Percentiles rank a stretch among this genome's conserved stretches.
Evolutionary conservation across 345 rosid species (phyloP).

Genomic region (Acer campestre): DNA sequence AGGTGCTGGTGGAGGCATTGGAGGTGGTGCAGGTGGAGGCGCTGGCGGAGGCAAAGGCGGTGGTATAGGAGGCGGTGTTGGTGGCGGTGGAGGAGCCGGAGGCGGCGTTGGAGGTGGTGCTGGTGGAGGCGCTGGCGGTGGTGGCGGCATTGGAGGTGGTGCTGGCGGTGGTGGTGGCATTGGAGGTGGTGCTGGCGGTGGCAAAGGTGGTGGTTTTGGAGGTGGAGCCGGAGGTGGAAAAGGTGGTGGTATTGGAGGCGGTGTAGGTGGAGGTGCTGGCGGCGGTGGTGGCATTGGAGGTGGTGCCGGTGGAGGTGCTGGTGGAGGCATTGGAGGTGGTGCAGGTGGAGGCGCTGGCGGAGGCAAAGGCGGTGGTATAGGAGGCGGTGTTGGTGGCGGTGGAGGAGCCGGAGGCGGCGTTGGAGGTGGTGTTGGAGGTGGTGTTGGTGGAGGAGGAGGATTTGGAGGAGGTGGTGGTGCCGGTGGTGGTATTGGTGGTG

Average conservation of each 20-base stretch:
- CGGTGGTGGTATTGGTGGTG: not conserved
- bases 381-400: constrained; percentile 35
- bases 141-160: not conserved
- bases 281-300: constrained; percentile 28
- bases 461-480: not conserved
- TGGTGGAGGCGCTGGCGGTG: constrained; percentile 23
- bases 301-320: not conserved
- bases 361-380: constrained; percentile 15
- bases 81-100: constrained; percentile 20
- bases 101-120: constrained; percentile 23
- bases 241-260: constrained; percentile 28
- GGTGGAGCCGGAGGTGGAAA: constrained; percentile 15
- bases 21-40: constrained; percentile 25
- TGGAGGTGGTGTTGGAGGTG: not conserved
- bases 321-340: not conserved
- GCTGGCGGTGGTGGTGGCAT: constrained; percentile 7
- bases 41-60: constrained; percentile 14
- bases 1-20: too few species aligned
- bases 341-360: not conserved
- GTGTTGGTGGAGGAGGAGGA: too few species aligned
- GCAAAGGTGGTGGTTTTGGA: constrained; percentile 11
- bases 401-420: constrained; percentile 19
- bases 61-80: constrained; percentile 18
- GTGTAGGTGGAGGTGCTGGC: not conserved
- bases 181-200: constrained; percentile 8